Percentiles rank a stretch among this genome's conserved stretches.
These are phyloP conservation scores for Talaromyces pinophilus DNA, from an alignment of 2,329 filamentous ascomycete genomes.

Conservation along the genomic window DNA sequence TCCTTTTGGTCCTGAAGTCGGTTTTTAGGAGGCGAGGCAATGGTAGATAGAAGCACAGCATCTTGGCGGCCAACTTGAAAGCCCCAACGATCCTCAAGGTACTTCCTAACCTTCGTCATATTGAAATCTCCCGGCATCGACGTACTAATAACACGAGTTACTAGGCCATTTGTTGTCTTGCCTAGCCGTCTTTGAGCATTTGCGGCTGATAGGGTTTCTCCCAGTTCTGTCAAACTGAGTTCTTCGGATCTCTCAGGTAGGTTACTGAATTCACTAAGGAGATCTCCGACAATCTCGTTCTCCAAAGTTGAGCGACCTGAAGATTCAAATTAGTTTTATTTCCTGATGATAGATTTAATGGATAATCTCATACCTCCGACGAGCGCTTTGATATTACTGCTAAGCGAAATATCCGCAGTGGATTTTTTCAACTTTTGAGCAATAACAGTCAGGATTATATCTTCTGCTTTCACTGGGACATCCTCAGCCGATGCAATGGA, in stretches of 20 bases:
- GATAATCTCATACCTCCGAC: constrained; percentile 14
- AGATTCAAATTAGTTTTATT: neutral
- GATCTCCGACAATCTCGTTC: constrained; percentile 95
- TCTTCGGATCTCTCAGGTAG: constrained; percentile 98
- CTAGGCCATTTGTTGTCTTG: constrained; percentile 89
- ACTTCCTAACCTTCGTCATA: constrained; percentile 91
- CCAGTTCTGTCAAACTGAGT: constrained; percentile 86
- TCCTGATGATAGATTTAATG: neutral
- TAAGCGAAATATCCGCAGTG: constrained; percentile 79
- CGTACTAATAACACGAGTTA: constrained; percentile 91
- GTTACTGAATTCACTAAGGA: constrained; percentile 97
- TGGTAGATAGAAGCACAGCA: constrained; percentile 67
- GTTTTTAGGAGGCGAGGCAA: neutral
- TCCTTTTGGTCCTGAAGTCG: constrained; percentile 73
- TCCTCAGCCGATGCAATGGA: constrained; percentile 50
- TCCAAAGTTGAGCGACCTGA: constrained; percentile 95
- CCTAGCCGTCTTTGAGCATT: constrained; percentile 96
- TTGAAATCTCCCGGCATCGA: constrained; percentile 99
- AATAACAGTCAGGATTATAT: constrained; percentile 83
- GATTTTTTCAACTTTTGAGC: constrained; percentile 98
- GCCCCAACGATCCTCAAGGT: constrained; percentile 91
- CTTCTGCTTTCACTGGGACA: constrained; percentile 80
- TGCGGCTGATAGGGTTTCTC: constrained; percentile 57
- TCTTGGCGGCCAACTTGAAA: constrained; percentile 84
- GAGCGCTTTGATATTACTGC: constrained; percentile 96